Evolutionary conservation across 164 flowering plant genomes (phyloP).

Genomic region (Vitis rotundifolia): DNA sequence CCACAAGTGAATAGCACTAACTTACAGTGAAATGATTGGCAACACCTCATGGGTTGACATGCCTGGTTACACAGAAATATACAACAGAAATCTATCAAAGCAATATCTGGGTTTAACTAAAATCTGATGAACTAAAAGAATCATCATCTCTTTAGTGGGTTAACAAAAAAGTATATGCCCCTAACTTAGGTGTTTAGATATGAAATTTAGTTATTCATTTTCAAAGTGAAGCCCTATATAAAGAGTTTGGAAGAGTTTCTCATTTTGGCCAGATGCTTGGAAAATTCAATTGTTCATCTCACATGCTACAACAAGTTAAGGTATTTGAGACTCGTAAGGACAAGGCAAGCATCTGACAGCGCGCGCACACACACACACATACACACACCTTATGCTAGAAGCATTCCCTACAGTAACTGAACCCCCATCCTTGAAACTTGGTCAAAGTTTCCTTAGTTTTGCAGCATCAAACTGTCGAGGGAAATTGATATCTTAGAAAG

Average conservation of each 20-base stretch:
- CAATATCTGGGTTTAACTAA: neutral
- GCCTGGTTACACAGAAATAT: no score
- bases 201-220: no score
- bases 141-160: neutral
- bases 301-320: neutral
- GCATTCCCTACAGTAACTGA: constrained; percentile 98
- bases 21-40: neutral
- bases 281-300: neutral
- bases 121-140: neutral
- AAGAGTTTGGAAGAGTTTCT: no score
- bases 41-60: no score
- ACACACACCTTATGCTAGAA: constrained; percentile 79
- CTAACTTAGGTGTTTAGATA: no score
- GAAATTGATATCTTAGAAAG: constrained; percentile 5
- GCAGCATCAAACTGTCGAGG: constrained; percentile 79
- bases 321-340: neutral
- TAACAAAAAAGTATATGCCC: neutral
- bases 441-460: constrained; percentile 80
- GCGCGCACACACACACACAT: constrained; percentile 9
- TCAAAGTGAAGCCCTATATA: no score
- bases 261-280: neutral
- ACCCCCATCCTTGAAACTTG: constrained; percentile 90
- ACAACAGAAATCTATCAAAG: neutral
- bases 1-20: constrained; percentile 1
- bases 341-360: neutral